A percentile compares a stretch with the other conserved stretches of the same genome.
Evolutionary conservation across 2,329 filamentous ascomycete genomes (phyloP).

Genomic region (Scolecobasidium constrictum): DNA sequence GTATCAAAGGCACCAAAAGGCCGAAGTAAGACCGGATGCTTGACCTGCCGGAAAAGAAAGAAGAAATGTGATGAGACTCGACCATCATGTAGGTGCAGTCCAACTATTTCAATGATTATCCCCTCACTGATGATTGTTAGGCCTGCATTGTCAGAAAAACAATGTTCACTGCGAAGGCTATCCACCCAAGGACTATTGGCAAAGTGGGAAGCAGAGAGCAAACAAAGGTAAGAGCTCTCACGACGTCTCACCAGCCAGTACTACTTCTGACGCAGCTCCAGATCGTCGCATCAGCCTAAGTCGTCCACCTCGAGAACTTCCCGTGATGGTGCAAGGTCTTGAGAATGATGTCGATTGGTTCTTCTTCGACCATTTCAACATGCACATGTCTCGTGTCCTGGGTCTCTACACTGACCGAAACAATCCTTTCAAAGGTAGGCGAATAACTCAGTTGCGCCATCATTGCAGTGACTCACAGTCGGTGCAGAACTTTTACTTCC

Average conservation of each 20-base stretch:
- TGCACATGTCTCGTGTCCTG: slow-evolving; percentile 66
- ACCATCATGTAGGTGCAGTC: slow-evolving; percentile 26
- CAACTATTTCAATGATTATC: too few species aligned
- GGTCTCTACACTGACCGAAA: slow-evolving; percentile 71
- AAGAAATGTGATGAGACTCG: slow-evolving; percentile 48
- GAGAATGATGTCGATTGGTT: slow-evolving; percentile 70
- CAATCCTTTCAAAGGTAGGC: slow-evolving; percentile 62
- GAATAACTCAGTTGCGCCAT: neutral
- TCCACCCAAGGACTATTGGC: slow-evolving; percentile 77
- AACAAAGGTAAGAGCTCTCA: neutral
- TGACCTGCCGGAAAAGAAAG: slow-evolving; percentile 48
- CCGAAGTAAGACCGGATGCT: slow-evolving; percentile 47
- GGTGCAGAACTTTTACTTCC: slow-evolving; percentile 59
- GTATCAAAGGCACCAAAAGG: slow-evolving; percentile 68
- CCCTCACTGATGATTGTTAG: slow-evolving; percentile 38
- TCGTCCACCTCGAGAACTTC: slow-evolving; percentile 35
- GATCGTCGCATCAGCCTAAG: slow-evolving; percentile 20
- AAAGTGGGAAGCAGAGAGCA: slow-evolving; percentile 66
- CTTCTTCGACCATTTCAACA: slow-evolving; percentile 76
- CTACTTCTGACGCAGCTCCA: slow-evolving; percentile 16
- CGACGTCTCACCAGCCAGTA: slow-evolving; percentile 1
- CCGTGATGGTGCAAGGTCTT: slow-evolving; percentile 63
- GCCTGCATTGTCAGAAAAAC: slow-evolving; percentile 86
- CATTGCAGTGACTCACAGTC: neutral
- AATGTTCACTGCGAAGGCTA: slow-evolving; percentile 87